phyloP scores from a whole-genome alignment of 106 monocot species.

The Triglochin maritima region DNA sequence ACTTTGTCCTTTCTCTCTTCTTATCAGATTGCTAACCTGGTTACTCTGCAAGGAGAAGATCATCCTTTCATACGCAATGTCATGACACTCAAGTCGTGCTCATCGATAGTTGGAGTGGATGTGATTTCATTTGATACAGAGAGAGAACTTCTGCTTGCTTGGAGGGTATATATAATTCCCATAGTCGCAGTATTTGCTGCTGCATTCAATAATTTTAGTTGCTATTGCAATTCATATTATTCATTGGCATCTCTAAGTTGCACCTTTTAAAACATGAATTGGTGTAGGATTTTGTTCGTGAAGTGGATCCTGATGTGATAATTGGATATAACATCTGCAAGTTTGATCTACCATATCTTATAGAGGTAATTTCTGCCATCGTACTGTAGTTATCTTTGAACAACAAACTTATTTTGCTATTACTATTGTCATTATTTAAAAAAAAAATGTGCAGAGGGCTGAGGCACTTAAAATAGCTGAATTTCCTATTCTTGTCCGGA shows the following conservation, averaged over 20 bases:
- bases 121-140: constrained; percentile 94
- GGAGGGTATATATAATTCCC: constrained; percentile 46
- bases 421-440: neutral
- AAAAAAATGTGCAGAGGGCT: constrained; percentile 54
- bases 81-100: constrained; percentile 93
- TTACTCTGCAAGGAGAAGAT: constrained; percentile 88
- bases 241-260: neutral
- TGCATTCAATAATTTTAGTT: too few relatives aligned
- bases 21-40: constrained; percentile 87
- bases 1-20: neutral
- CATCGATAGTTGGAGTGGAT: constrained; percentile 93
- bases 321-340: constrained; percentile 99
- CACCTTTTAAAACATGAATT: neutral
- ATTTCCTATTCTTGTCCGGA: constrained; percentile 82
- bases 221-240: too few relatives aligned
- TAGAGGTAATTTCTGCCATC: constrained; percentile 43
- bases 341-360: constrained; percentile 94
- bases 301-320: constrained; percentile 92
- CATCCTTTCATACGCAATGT: constrained; percentile 79
- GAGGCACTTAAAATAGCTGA: constrained; percentile 85
- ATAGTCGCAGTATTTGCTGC: too few relatives aligned
- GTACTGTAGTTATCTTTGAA: neutral
- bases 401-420: neutral
- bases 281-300: constrained; percentile 89
- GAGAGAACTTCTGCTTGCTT: constrained; percentile 84